Base-by-base conservation (phyloP, 768 basidiomycete genomes). In the Serpula lacrymans region DNA sequence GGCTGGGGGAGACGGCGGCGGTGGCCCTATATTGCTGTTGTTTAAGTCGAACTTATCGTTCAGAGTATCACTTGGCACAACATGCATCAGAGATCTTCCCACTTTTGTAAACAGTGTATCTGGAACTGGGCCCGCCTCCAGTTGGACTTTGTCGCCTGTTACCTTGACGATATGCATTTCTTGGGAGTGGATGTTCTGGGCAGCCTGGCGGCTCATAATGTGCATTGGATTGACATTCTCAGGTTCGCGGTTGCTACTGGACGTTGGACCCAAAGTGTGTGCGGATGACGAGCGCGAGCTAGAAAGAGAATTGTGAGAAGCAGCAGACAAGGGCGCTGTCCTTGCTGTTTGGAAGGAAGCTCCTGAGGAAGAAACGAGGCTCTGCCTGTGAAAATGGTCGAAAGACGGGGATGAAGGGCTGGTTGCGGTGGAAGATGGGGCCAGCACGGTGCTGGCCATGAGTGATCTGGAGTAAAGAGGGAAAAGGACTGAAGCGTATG, bases 91-190 rank as follows among this genome's bases (percentile, higher is more conserved):
- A 26, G 62, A 49, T 16, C 63, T 63, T 18, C 62, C 58, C 7
- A 67, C 50, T 51, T 60, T 62, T 45, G 62, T 63, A 18, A 67
- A 41, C 28, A 67, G 50, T 10, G 66, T 52, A 31, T 58, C 59
- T 6, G 64, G 52, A 37, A 59, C 51, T 31, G 60, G 54, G 39
- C 67, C 65, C 8, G 69, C 38, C 42, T 70, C 68, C 42, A 75
- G 52, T 43, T 68, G 56, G 41, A 77, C 65, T 10, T 54, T 53
- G 52, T 81, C 75, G 22, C 66, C 62, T 5, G 75, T 71, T 35
- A 81, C 71, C 52, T 74, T 74, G 40, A 80, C 58, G 37, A 80
- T 67, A 48, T 77, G 78, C 12, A 78, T 57, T 45, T 78, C 75
- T 49, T 77, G 72, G 12, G 69, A 41, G 17, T 53, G 54, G n/a